phyloP scores from a whole-genome alignment of 768 basidiomycete genomes.

The Cytidiella melzeri region DNA sequence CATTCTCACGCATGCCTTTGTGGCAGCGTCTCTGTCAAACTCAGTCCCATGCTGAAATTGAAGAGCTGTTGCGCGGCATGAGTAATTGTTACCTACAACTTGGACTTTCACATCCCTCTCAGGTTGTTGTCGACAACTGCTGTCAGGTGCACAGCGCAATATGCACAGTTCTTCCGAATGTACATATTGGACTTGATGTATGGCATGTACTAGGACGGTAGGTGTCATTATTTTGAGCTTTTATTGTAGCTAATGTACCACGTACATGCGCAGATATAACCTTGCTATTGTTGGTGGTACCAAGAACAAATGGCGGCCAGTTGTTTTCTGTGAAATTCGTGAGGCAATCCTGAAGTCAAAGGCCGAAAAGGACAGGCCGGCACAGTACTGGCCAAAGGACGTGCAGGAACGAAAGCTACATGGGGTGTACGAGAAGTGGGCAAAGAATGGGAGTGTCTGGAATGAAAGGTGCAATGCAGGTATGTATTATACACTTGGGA shows the following conservation, averaged over 20 bases:
- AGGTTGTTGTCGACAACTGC: constrained; percentile 19
- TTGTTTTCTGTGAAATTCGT: not conserved
- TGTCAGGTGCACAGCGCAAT: constrained; percentile 14
- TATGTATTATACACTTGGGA: no score
- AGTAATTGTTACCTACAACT: constrained; percentile 6
- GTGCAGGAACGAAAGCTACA: not conserved
- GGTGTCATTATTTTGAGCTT: not conserved
- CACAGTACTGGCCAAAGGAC: constrained; percentile 1
- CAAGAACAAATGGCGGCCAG: not conserved
- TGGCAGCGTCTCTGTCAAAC: constrained; percentile 14
- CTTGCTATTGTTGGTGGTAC: not conserved
- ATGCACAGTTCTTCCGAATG: not conserved
- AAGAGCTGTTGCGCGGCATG: constrained; percentile 14
- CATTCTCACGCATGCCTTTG: not conserved
- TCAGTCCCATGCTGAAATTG: constrained; percentile 11
- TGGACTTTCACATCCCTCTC: constrained; percentile 6
- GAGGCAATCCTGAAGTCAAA: constrained; percentile 3
- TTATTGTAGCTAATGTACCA: not conserved
- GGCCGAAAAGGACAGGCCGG: not conserved
- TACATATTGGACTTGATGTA: constrained; percentile 8
- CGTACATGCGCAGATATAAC: not conserved
- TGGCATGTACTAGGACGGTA: constrained; percentile 20
- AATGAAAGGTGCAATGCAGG: not conserved
- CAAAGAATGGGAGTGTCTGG: constrained; percentile 4
- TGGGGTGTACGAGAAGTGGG: constrained; percentile 1